These are phyloP conservation scores for Mortierella sp. DNA, from an alignment of 371 early-diverging fungal species.

Conservation along the genomic window DNA sequence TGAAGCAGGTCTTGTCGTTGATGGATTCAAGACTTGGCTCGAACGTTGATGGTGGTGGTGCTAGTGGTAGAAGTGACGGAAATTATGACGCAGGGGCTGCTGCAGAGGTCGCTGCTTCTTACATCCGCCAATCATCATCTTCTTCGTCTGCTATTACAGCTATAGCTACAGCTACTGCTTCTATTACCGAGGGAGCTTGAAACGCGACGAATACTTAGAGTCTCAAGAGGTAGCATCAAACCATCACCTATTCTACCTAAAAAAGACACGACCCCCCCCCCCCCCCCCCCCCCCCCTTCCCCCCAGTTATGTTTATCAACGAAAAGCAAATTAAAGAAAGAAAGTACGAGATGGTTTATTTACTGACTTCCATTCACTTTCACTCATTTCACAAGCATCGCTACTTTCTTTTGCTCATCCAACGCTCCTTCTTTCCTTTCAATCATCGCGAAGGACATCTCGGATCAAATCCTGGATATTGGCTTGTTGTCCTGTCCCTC, in stretches of 20 bases:
- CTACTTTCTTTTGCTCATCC: neutral
- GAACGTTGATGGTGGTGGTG: neutral
- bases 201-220: too few relatives aligned
- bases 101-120: too few relatives aligned
- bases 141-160: too few relatives aligned
- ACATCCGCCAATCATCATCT: too few relatives aligned
- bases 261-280: too few relatives aligned
- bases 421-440: neutral
- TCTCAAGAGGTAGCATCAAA: too few relatives aligned
- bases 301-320: too few relatives aligned
- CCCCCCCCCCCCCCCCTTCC: too few relatives aligned
- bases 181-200: too few relatives aligned
- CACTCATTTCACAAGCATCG: too few relatives aligned
- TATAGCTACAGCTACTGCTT: too few relatives aligned
- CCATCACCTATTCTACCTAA: too few relatives aligned
- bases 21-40: constrained; percentile 6
- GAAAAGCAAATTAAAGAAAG: neutral
- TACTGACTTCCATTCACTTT: neutral
- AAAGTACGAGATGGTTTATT: neutral
- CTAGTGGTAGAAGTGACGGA: neutral
- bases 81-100: neutral
- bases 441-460: constrained; percentile 39
- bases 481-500: neutral
- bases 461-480: constrained; percentile 51
- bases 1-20: neutral